Conservation (phyloP, 768 basidiomycete species). For the Auricularia cornea region DNA sequence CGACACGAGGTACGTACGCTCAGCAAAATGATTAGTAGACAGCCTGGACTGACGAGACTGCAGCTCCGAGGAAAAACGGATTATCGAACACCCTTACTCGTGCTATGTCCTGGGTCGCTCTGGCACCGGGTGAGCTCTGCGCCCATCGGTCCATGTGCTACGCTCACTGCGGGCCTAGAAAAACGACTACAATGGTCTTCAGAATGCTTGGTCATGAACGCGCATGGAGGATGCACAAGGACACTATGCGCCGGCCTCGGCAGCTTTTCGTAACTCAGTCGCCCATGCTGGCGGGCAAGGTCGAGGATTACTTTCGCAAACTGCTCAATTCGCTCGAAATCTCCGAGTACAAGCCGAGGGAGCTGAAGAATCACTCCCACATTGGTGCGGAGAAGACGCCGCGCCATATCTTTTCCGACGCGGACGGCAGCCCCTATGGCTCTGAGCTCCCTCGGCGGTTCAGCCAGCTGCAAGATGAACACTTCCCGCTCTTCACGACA, state of each 20-base stretch:
- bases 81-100: constrained; percentile 50
- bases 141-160: too few relatives aligned
- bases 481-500: constrained; percentile 67
- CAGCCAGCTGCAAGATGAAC: constrained; percentile 45
- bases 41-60: too few relatives aligned
- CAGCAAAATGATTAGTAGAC: not conserved
- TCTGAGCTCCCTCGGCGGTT: constrained; percentile 42
- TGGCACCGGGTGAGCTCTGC: constrained; percentile 72
- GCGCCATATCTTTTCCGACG: constrained; percentile 23
- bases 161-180: constrained; percentile 36
- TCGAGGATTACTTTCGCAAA: constrained; percentile 56
- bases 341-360: constrained; percentile 27
- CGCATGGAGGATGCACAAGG: constrained; percentile 35
- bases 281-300: constrained; percentile 53
- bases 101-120: constrained; percentile 91
- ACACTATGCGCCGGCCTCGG: constrained; percentile 37
- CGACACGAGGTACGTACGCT: constrained; percentile 23
- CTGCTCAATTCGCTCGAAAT: constrained; percentile 37
- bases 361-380: constrained; percentile 20
- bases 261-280: constrained; percentile 73
- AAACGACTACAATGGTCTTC: constrained; percentile 71
- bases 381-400: constrained; percentile 11
- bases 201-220: constrained; percentile 64
- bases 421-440: constrained; percentile 35
- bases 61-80: constrained; percentile 42